A percentile compares a stretch with the other conserved stretches of the same genome.
These are phyloP conservation scores for Amanita rimosa DNA, from an alignment of 768 basidiomycete species.

Conservation along the genomic window DNA sequence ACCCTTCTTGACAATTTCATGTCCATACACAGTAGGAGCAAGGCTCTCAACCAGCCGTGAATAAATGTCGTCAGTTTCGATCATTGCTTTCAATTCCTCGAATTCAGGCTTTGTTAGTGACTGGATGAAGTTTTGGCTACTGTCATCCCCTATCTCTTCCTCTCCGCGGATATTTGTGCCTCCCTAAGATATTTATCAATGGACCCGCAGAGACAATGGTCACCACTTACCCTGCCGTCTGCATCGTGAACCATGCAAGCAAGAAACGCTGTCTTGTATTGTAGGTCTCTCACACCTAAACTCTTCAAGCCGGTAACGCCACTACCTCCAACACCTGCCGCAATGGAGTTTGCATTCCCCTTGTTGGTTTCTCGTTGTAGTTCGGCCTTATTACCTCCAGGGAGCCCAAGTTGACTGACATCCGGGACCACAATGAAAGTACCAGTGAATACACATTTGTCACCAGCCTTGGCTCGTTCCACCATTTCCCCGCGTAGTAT, in stretches of 20 bases:
- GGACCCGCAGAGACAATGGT: background rate
- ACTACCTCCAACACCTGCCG: conserved; percentile 55
- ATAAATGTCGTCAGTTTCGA: conserved; percentile 91
- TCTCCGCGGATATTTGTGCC: conserved; percentile 88
- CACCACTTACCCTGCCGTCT: conserved; percentile 65
- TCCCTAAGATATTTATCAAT: conserved; percentile 31
- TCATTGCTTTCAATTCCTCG: conserved; percentile 91
- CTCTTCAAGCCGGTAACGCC: conserved; percentile 94
- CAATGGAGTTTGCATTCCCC: conserved; percentile 44
- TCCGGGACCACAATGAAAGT: conserved; percentile 98
- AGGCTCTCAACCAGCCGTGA: conserved; percentile 88
- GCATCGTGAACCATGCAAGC: conserved; percentile 95
- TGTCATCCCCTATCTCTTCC: conserved; percentile 67
- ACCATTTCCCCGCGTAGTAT: conserved; percentile 93
- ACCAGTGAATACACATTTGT: conserved; percentile 96
- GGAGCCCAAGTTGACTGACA: conserved; percentile 89
- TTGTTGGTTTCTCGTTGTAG: conserved; percentile 78
- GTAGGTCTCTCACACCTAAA: conserved; percentile 88
- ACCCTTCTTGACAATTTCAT: conserved; percentile 98
- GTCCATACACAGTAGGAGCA: conserved; percentile 96
- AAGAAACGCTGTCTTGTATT: conserved; percentile 97
- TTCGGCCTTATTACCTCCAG: conserved; percentile 87
- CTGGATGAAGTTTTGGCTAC: conserved; percentile 75
- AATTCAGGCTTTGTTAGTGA: conserved; percentile 90
- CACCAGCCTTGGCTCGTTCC: conserved; percentile 97